phyloP scores from a whole-genome alignment of 1,139 yeast genomes.

The Candida glucosophila region DNA sequence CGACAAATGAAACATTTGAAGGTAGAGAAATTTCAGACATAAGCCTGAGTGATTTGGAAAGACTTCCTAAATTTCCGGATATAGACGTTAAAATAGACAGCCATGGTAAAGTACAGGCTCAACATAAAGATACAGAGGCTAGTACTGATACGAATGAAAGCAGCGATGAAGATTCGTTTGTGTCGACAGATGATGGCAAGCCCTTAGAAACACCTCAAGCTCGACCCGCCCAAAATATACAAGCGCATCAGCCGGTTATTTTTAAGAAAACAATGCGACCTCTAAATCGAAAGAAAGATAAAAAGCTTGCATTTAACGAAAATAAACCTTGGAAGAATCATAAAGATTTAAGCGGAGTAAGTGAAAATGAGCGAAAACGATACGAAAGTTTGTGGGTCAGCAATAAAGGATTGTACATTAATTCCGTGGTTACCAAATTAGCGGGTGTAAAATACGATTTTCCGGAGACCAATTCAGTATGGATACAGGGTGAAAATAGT shows the following conservation, averaged over 20 bases:
- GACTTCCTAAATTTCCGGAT: constrained; percentile 22
- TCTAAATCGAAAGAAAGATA: constrained; percentile 32
- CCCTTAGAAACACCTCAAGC: not conserved
- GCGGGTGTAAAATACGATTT: constrained; percentile 24
- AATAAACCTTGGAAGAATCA: constrained; percentile 96
- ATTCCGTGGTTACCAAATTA: constrained; percentile 26
- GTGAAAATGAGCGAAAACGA: constrained; percentile 71
- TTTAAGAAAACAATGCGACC: constrained; percentile 65
- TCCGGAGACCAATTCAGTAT: constrained; percentile 4
- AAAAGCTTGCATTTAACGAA: constrained; percentile 58
- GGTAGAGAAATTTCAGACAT: too few species aligned
- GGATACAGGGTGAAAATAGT: too few species aligned
- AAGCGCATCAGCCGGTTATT: constrained; percentile 26
- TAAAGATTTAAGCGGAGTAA: constrained; percentile 47
- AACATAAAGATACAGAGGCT: not conserved
- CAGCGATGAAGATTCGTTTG: not conserved
- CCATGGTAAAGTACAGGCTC: not conserved
- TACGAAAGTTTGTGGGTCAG: constrained; percentile 94
- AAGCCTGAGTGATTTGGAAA: constrained; percentile 1
- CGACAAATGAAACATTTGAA: too few species aligned
- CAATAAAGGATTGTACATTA: constrained; percentile 61
- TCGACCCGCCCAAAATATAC: constrained; percentile 4
- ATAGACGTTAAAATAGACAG: constrained; percentile 8
- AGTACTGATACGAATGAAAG: constrained; percentile 1
- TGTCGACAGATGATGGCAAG: not conserved